Evolutionary conservation across 1,139 yeast genomes (phyloP).

Genomic region (Blastobotrys capitulatus): DNA sequence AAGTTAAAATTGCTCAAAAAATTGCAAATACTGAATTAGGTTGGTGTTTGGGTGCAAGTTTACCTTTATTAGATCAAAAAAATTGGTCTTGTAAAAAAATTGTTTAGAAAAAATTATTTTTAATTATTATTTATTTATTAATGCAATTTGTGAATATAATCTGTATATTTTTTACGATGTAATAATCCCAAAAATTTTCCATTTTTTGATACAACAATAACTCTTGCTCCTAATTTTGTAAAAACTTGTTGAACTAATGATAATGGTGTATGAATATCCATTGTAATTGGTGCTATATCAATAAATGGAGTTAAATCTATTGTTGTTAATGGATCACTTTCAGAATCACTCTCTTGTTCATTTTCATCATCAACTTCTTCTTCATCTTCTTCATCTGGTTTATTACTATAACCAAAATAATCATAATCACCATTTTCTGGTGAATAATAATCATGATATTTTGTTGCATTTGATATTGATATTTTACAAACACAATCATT

Average conservation of each 20-base stretch:
- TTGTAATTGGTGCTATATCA: slow-evolving; percentile 47
- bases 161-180: slow-evolving; percentile 53
- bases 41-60: slow-evolving; percentile 97
- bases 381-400: background rate
- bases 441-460: slow-evolving; percentile 20
- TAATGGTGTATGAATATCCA: slow-evolving; percentile 48
- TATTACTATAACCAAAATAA: background rate
- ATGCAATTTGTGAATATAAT: slow-evolving; percentile 31
- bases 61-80: slow-evolving; percentile 69
- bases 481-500: slow-evolving; percentile 18
- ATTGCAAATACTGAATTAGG: slow-evolving; percentile 88
- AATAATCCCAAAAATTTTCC: slow-evolving; percentile 50
- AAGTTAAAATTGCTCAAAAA: slow-evolving; percentile 84
- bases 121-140: background rate
- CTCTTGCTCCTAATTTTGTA: slow-evolving; percentile 51
- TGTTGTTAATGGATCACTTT: too few species aligned
- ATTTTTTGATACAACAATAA: slow-evolving; percentile 45
- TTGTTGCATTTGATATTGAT: slow-evolving; percentile 19
- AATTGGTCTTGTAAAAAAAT: slow-evolving; percentile 60
- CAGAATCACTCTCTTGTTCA: too few species aligned
- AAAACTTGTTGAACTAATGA: slow-evolving; percentile 51
- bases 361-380: slow-evolving; percentile 8
- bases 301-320: slow-evolving; percentile 41
- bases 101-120: background rate
- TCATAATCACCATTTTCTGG: background rate